Percentiles rank a stretch among this genome's conserved stretches.
Evolutionary conservation across 768 basidiomycete genomes (phyloP).

Genomic region (Suillus subaureus): DNA sequence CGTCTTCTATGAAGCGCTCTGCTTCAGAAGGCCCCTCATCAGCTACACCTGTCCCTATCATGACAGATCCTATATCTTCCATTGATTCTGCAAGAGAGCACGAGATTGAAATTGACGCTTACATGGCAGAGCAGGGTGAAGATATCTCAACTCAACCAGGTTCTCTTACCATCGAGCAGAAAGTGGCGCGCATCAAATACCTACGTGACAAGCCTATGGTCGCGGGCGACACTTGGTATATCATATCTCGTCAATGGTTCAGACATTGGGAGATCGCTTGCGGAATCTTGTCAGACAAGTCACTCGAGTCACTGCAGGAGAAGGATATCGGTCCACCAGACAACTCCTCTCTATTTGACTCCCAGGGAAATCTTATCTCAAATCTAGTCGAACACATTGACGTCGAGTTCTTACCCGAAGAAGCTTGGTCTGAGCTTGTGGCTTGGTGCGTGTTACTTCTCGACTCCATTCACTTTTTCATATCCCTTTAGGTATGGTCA

Average conservation of each 20-base stretch:
- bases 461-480: neutral
- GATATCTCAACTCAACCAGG: conserved; percentile 13
- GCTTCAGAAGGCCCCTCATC: conserved; percentile 65
- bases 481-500: conserved; percentile 66
- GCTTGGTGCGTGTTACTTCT: conserved; percentile 48
- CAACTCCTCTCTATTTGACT: conserved; percentile 66
- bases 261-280: conserved; percentile 75
- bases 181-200: conserved; percentile 50
- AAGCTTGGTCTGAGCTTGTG: conserved; percentile 68
- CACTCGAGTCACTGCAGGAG: conserved; percentile 57
- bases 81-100: conserved; percentile 38
- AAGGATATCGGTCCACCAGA: conserved; percentile 73
- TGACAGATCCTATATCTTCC: conserved; percentile 38
- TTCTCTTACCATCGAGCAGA: conserved; percentile 36
- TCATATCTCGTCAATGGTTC: conserved; percentile 74
- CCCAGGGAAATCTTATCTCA: conserved; percentile 45
- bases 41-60: conserved; percentile 36
- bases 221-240: conserved; percentile 76
- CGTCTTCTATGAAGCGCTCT: conserved; percentile 78
- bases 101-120: conserved; percentile 74
- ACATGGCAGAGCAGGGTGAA: conserved; percentile 64
- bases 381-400: conserved; percentile 64
- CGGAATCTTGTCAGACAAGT: conserved; percentile 67
- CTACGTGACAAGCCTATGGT: conserved; percentile 53
- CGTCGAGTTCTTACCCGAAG: conserved; percentile 73